Evolutionary conservation across 352 stramenopile species (phyloP), one percentile per base, ranked within the genome.

Genomic region (Pythium rishiriense): DNA sequence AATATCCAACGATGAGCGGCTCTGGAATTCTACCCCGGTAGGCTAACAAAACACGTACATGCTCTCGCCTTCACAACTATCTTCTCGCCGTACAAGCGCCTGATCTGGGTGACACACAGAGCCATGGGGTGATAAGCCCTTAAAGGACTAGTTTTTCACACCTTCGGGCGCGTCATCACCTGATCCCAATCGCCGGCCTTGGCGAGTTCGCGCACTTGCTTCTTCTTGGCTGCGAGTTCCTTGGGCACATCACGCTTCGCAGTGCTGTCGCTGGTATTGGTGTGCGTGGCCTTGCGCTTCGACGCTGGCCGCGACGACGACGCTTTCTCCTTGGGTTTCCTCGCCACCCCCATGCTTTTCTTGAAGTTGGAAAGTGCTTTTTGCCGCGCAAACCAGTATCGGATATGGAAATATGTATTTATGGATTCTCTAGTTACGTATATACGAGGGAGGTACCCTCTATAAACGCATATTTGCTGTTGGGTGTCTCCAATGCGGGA

Each of bases 171-270:
- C n/a, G n/a, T n/a, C n/a, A n/a, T 17, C 24, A 91, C 84, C 81
- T 90, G 72, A 6, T 70, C 54, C 81, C 79, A 91, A 1, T 73
- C 58, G 12, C 68, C 56, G 19, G 35, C 47, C 49, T 84, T 86
- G 22, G 81, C 81, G 41, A 93, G 55, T 37, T 91, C 79, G 25
- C 78, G 84, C 59, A 92, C 83, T 47, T 93, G 81, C 54, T 83
- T 79, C 63, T 92, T 92, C 72, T 95, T 95, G 28, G 60, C 64
- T 29, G 77, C 69, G 17, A 85, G 71, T 7, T 79, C 73, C 25
- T 26, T 58, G 15, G 57, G 63, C 11, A 41, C 66, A 15, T 55
- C 22, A 11, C 28, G 42, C 39, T 57, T 24, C 48, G 31, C 24
- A 29, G 74, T 54, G 64, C 54, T 37, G 53, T 8, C 10, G 52